phyloP scores from a whole-genome alignment of 495 filamentous ascomycete species.

The Neurospora sp. region DNA sequence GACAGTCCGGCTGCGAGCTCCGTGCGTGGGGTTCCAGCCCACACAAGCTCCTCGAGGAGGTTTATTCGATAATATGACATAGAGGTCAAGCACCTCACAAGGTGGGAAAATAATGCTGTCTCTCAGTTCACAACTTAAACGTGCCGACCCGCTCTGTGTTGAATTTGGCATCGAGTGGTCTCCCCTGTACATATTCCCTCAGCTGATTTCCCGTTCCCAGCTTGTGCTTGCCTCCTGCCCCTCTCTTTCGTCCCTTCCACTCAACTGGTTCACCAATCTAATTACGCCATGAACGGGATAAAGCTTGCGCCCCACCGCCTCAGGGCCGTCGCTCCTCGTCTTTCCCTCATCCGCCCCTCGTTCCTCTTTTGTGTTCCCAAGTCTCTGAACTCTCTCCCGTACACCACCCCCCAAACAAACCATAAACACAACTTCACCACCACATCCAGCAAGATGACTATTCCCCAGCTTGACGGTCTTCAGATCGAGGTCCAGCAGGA shows the following conservation, averaged over 20 bases:
- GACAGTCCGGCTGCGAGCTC: not conserved
- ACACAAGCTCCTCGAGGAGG: not conserved
- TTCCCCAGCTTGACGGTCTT: slow-evolving; percentile 22
- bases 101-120: not conserved
- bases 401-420: not conserved
- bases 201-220: not conserved
- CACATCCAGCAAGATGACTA: slow-evolving; percentile 18
- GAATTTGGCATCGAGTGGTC: not conserved
- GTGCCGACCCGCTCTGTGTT: not conserved
- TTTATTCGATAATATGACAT: not conserved
- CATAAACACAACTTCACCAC: not conserved
- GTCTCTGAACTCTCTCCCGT: not conserved
- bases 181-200: not conserved
- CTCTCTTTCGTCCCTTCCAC: not conserved
- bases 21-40: not conserved
- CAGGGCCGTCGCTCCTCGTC: not conserved
- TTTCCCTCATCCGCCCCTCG: slow-evolving; percentile 2
- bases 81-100: not conserved
- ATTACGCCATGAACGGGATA: not conserved
- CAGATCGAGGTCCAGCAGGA: slow-evolving; percentile 13
- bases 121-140: too few relatives aligned
- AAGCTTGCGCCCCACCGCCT: not conserved
- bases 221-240: not conserved
- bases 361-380: not conserved
- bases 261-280: slow-evolving; percentile 1